Evolutionary conservation across 495 filamentous ascomycete genomes (phyloP).

Genomic region (Annulohypoxylon moriforme): DNA sequence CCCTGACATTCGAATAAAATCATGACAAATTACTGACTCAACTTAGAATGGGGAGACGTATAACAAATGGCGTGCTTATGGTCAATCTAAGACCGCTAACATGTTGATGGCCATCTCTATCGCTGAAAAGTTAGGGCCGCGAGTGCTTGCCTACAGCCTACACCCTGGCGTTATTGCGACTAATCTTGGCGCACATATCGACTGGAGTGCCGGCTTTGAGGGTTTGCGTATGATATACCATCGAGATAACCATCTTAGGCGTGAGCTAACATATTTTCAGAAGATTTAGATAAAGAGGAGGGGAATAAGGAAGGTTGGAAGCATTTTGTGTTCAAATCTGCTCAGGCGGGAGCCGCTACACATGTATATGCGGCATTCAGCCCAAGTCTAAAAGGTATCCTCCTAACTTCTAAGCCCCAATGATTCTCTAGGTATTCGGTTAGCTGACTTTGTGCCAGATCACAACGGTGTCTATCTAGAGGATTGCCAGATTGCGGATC

Average conservation of each 20-base stretch:
- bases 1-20: not conserved
- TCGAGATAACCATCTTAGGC: not conserved
- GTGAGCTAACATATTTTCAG: not conserved
- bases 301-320: slow-evolving; percentile 50
- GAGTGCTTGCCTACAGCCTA: slow-evolving; percentile 51
- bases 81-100: slow-evolving; percentile 56
- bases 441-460: slow-evolving; percentile 5
- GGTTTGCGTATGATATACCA: slow-evolving; percentile 31
- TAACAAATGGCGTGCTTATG: slow-evolving; percentile 54
- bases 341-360: slow-evolving; percentile 57
- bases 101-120: slow-evolving; percentile 61
- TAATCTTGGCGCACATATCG: slow-evolving; percentile 47
- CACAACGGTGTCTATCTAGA: slow-evolving; percentile 56
- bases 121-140: slow-evolving; percentile 53
- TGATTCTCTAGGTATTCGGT: too few relatives aligned
- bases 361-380: slow-evolving; percentile 61
- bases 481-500: slow-evolving; percentile 53
- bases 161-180: slow-evolving; percentile 59
- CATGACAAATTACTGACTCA: slow-evolving; percentile 21
- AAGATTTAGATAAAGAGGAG: not conserved
- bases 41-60: slow-evolving; percentile 60
- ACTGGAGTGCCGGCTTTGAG: slow-evolving; percentile 38
- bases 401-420: not conserved
- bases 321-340: slow-evolving; percentile 50
- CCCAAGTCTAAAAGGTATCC: slow-evolving; percentile 50